Evolutionary conservation across 441 rosid genomes (phyloP), one percentile per base, ranked within the genome.

Genomic region (Syzygium syzygioides): DNA sequence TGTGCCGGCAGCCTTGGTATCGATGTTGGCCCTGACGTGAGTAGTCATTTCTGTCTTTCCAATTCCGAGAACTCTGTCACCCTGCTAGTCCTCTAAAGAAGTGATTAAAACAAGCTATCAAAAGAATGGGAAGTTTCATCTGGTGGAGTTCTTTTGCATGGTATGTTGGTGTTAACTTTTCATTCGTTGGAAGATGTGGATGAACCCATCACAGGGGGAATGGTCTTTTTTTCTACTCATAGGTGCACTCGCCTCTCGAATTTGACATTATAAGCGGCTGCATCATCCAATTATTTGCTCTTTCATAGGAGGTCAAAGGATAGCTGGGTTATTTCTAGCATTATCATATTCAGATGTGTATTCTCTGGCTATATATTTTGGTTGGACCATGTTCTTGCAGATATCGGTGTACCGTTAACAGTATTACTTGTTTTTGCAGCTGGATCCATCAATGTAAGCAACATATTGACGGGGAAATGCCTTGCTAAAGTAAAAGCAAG

Each of bases 381-480:
- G 83, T 37, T 37, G 48, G 48, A 76, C n/a, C 52, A 76, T 76
- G 83, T 23, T 76, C 9, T 12, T 13, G n/a, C n/a, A 12, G n/a
- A 23, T 76, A 25, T 76, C 9, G 6, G 17, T 76, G 52, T 76
- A 41, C 52, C 52, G 13, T 76, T 76, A 45, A 23, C 14, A 11
- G 17, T 37, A 14, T 45, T 26, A 41, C 52, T 76, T 52, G 83
- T 76, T 76, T 71, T 76, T 50, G 37, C 68, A 88, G 87, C 87
- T 41, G 90, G 90, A 32, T 88, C 90, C n/a, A 88, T 88, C 50
- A 88, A 88, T 57, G 86, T 88, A 23, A 85, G 87, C 55, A 88
- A 88, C 54, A 88, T 88, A 68, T 48, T 85, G 90, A 88, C 90
- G 7, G 90, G 90, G 53, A 88, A 88, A 85, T 88, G 90, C 90